Evolutionary conservation across 345 rosid genomes (phyloP), one percentile per base, ranked within the genome.

Genomic region (Ceriops zippeliana): DNA sequence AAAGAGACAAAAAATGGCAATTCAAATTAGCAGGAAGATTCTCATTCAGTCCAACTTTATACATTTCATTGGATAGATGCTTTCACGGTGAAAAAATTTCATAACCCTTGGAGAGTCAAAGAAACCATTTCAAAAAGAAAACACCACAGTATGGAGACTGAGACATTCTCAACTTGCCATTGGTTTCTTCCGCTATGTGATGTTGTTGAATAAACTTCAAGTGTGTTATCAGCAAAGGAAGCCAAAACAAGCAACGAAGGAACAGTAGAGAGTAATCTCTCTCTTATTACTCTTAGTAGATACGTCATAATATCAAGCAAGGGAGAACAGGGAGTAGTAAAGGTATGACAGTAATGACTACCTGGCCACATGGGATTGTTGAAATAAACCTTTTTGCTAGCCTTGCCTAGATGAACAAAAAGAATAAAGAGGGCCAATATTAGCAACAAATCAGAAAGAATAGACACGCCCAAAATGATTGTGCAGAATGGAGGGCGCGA

Each of bases 341-440:
- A 15, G 37, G 37, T 19, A 63, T 15, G 13, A 54, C 51, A 57
- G 62, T 16, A 61, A 69, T n/a, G 17, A 75, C 59, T 77, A 95
- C 98, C 99, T 20, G 98, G 92, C 98, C 99, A 91, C 98, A 95
- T 91, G 66, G 99, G 98, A 62, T 95, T 95, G 83, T 95, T 88
- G 83, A 88, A 95, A 83, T 88, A 95, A 37, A 87, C 77, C 57
- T 58, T 67, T 75, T 85, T 90, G 82, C 80, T 71, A 73, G 73
- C 77, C 63, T 80, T 79, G 63, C 83, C 96, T 84, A 83, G 53
- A 75, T 52, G 52, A 66, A 59, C 56, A 72, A 69, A 38, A 58
- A 5, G 6, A 31, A 27, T 35, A 53, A 63, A n/a, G 31, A 35
- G 11, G 19, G 37, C 62, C 58, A 80, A 71, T 22, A 31, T 32